Percentiles rank a stretch among this genome's conserved stretches.
Conservation (phyloP, 768 basidiomycete genomes). For the Suillus subluteus region DNA sequence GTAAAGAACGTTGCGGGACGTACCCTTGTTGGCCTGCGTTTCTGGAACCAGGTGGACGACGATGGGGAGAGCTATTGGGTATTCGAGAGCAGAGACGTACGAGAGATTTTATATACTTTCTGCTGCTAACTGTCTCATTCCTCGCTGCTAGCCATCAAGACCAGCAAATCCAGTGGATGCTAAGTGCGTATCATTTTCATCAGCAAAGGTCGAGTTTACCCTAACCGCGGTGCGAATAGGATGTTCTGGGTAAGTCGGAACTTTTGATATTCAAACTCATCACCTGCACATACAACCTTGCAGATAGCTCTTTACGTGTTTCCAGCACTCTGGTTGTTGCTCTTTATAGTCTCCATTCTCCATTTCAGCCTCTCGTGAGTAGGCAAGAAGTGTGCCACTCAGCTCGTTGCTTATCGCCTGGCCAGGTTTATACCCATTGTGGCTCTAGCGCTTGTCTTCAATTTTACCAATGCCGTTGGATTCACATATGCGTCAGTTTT, state of each 20-base stretch:
- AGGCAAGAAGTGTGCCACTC: constrained; percentile 5
- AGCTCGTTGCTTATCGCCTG: constrained; percentile 15
- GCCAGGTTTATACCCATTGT: constrained; percentile 93
- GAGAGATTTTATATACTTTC: constrained; percentile 31
- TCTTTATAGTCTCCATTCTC: constrained; percentile 87
- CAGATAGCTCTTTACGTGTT: constrained; percentile 90
- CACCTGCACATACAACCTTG: constrained; percentile 12
- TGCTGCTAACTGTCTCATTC: background rate
- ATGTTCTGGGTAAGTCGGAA: constrained; percentile 84
- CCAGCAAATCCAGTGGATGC: constrained; percentile 89
- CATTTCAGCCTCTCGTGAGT: constrained; percentile 88
- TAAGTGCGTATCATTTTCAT: constrained; percentile 52
- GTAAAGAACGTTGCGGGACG: constrained; percentile 89
- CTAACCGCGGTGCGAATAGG: constrained; percentile 42
- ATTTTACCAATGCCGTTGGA: constrained; percentile 92
- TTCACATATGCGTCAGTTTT: constrained; percentile 88
- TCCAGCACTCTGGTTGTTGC: constrained; percentile 84
- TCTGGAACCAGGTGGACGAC: constrained; percentile 98
- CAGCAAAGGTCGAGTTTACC: constrained; percentile 13
- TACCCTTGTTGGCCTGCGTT: constrained; percentile 91
- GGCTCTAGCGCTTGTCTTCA: constrained; percentile 92
- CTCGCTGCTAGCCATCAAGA: constrained; percentile 69
- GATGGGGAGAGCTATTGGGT: constrained; percentile 98
- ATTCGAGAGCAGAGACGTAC: constrained; percentile 94
- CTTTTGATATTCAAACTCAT: constrained; percentile 19